Conservation (phyloP, 768 basidiomycete species). For the Leccinum rimulosum region DNA sequence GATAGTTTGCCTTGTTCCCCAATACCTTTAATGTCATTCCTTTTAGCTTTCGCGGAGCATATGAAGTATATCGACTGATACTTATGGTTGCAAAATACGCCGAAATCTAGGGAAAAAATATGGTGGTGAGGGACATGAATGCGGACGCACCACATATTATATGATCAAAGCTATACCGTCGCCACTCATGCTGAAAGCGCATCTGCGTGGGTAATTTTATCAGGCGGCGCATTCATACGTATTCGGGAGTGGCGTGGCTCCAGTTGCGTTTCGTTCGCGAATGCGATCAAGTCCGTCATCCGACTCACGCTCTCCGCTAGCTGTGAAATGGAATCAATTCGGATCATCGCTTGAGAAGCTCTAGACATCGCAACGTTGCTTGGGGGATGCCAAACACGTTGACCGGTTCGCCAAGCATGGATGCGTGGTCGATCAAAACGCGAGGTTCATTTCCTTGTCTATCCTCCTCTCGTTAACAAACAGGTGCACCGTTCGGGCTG, state of each 20-base stretch:
- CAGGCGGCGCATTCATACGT: constrained; percentile 21
- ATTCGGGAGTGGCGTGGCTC: constrained; percentile 46
- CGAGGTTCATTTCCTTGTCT: constrained; percentile 67
- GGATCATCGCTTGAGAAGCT: constrained; percentile 41
- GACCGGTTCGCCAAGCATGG: constrained; percentile 79
- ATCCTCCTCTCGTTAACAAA: constrained; percentile 43
- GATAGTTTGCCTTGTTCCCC: too few species aligned
- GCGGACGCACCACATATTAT: too few species aligned
- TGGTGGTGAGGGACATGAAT: too few species aligned
- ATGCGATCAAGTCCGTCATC: constrained; percentile 75
- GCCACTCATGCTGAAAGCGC: constrained; percentile 31
- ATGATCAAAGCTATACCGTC: too few species aligned
- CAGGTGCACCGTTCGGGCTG: constrained; percentile 28
- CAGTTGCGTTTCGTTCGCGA: constrained; percentile 48
- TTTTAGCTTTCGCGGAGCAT: too few species aligned
- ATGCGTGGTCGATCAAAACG: constrained; percentile 54
- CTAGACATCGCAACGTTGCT: constrained; percentile 85
- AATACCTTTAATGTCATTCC: too few species aligned
- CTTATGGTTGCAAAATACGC: too few species aligned
- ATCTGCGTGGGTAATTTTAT: constrained; percentile 35
- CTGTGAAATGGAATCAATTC: constrained; percentile 33
- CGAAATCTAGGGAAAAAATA: too few species aligned
- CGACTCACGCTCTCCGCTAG: constrained; percentile 79
- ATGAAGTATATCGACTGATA: too few species aligned
- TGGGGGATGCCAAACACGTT: constrained; percentile 88